phyloP scores from a whole-genome alignment of 2,329 filamentous ascomycete species.

The Metarhizium rileyi region DNA sequence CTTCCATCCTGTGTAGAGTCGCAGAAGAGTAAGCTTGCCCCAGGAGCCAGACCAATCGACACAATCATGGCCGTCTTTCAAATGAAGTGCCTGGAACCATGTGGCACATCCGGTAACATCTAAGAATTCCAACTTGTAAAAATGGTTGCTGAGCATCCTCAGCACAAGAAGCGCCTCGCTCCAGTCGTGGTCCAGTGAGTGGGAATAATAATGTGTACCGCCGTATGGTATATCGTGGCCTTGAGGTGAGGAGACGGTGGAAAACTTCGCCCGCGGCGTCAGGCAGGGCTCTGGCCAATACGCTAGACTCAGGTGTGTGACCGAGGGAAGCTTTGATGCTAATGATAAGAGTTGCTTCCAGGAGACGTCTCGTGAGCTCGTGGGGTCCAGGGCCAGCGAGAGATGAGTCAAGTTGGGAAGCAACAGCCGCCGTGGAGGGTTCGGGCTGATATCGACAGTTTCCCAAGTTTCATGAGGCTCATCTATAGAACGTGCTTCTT shows the following conservation, averaged over 20 bases:
- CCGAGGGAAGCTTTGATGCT: constrained; percentile 38
- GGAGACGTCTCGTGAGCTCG: constrained; percentile 27
- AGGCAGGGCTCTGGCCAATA: constrained; percentile 52
- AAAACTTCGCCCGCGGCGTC: constrained; percentile 42
- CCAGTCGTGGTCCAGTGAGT: constrained; percentile 49
- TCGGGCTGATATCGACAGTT: constrained; percentile 21
- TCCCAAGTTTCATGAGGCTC: constrained; percentile 46
- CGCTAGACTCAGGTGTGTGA: constrained; percentile 53
- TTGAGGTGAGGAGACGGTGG: constrained; percentile 35
- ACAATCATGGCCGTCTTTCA: constrained; percentile 31
- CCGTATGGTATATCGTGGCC: constrained; percentile 40
- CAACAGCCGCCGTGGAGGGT: constrained; percentile 27
- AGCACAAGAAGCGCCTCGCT: constrained; percentile 47
- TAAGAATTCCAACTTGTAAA: constrained; percentile 51
- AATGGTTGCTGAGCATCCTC: constrained; percentile 39
- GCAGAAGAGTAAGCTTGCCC: constrained; percentile 40
- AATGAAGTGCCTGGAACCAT: constrained; percentile 43
- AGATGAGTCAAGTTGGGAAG: constrained; percentile 51
- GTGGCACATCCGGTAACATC: constrained; percentile 49
- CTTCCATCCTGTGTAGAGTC: constrained; percentile 35
- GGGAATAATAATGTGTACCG: constrained; percentile 47
- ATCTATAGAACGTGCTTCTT: constrained; percentile 10
- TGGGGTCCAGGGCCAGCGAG: constrained; percentile 42
- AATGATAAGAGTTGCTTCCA: constrained; percentile 50
- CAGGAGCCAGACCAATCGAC: constrained; percentile 46